phyloP scores from a whole-genome alignment of 306 rosid species.

The Fagus crenata region DNA sequence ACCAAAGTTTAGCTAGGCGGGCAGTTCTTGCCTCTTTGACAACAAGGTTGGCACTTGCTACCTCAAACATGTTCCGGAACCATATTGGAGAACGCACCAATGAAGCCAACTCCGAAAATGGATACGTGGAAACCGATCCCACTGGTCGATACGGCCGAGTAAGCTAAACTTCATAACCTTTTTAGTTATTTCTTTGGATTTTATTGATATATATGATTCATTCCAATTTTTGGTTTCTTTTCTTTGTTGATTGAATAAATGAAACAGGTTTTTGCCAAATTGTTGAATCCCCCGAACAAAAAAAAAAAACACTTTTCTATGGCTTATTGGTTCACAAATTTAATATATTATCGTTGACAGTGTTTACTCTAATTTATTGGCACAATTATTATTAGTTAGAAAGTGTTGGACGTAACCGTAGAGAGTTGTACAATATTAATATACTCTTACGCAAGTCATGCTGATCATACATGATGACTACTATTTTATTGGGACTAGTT shows the following conservation, averaged over 20 bases:
- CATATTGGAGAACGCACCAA: constrained; percentile 25
- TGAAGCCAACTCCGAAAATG: constrained; percentile 32
- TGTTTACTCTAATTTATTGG: not conserved
- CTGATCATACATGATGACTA: not conserved
- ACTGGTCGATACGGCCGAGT: constrained; percentile 81
- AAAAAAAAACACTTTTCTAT: not conserved
- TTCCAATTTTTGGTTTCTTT: not conserved
- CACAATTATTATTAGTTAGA: not conserved
- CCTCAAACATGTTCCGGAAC: constrained; percentile 43
- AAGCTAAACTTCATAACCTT: constrained; percentile 19
- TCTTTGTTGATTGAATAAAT: not conserved
- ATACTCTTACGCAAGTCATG: not conserved
- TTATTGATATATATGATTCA: not conserved
- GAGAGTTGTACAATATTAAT: not conserved
- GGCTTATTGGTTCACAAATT: not conserved
- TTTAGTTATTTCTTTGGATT: not conserved
- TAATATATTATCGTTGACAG: constrained; percentile 10
- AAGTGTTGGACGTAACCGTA: not conserved
- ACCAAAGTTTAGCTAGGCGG: not conserved
- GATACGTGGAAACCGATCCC: constrained; percentile 72
- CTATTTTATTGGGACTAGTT: not conserved
- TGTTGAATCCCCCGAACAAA: not conserved
- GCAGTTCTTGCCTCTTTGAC: not conserved
- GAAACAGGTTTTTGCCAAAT: not conserved
- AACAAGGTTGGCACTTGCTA: not conserved